A percentile compares a stretch with the other conserved stretches of the same genome.
phyloP scores from a whole-genome alignment of 805 yeast species.

The Millerozyma acaciae region DNA sequence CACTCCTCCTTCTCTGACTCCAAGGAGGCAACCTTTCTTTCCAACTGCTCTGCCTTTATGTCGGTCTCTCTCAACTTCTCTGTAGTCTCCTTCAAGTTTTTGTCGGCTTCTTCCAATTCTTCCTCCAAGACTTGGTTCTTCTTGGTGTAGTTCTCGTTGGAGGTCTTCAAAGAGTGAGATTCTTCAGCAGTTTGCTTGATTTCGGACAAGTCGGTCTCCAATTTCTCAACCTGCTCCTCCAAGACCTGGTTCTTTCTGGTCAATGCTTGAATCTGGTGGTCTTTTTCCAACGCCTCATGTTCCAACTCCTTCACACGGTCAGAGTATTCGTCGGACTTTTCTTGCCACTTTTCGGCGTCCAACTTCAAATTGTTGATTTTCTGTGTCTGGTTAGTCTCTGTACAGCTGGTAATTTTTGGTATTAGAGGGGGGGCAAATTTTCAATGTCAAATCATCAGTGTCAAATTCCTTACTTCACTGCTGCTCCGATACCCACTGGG shows the following conservation, averaged over 20 bases:
- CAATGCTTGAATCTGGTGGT: constrained; percentile 89
- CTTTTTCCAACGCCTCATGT: constrained; percentile 88
- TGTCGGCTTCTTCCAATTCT: constrained; percentile 86
- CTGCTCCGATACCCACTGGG: too few relatives aligned
- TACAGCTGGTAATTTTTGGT: constrained; percentile 1
- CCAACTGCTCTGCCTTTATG: constrained; percentile 92
- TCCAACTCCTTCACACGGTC: constrained; percentile 83
- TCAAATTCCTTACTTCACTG: too few relatives aligned
- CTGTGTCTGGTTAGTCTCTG: constrained; percentile 35
- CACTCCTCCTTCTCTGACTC: constrained; percentile 89
- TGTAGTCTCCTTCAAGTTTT: constrained; percentile 87
- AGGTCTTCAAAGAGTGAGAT: constrained; percentile 79
- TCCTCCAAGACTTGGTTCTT: constrained; percentile 86
- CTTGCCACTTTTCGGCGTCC: constrained; percentile 97
- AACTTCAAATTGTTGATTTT: constrained; percentile 84
- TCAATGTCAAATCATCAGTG: constrained; percentile 4
- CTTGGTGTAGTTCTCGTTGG: constrained; percentile 87
- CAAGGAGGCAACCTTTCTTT: constrained; percentile 86
- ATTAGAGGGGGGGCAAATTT: not conserved
- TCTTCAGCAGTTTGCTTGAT: constrained; percentile 87
- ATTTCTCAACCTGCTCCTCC: constrained; percentile 78
- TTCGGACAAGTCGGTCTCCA: constrained; percentile 69
- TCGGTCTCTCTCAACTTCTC: constrained; percentile 93
- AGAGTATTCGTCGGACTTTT: constrained; percentile 84
- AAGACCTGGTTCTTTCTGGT: constrained; percentile 87